Evolutionary conservation across 1,139 yeast species (phyloP), one percentile per base, ranked within the genome.

Genomic region (Candida buenavistaensis): DNA sequence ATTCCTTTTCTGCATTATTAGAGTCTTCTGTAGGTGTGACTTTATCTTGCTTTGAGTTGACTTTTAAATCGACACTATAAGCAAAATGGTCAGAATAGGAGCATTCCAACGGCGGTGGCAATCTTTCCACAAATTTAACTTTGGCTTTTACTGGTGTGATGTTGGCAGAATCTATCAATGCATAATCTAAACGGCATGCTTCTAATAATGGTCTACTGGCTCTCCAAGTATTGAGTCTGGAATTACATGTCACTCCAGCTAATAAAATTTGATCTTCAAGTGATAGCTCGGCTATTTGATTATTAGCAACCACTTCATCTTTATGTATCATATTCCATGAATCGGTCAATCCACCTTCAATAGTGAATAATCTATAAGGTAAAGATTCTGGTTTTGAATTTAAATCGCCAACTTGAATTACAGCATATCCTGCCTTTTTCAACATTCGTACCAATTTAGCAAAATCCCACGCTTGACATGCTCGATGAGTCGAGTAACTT

Each of bases 381-480:
- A 92, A 68, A 4, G 95, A 81, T 0, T 85, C 94, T 0, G 97
- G 97, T 41, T 80, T 70, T 3, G 95, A 85, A 57, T 92, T 92
- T 54, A 92, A 71, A 59, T 92, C 98, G 2, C 98, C 99, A 17
- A 90, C 96, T 35, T 88, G 81, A 30, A 94, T 73, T 0, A 87
- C 92, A 1, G 90, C 82, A 57, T 86, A 84, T 0, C 97, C 96
- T 0, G 92, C 83, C 37, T 68, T 70, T 32, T 72, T 70, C 32
- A 92, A 73, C 33, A 82, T 59, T 21, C 72, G 70, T 2, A 86
- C 80, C 33, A 89, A 44, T 37, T 79, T 75, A 15, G 92, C 73
- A 54, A 94, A 78, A 55, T 90, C 97, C 97, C 97, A 92, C 0
- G 97, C 97, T 59, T 92, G 99, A 41, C 95, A 79, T 0, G 96